phyloP scores from a whole-genome alignment of 2,329 filamentous ascomycete species.

The Trichophyton rubrum region DNA sequence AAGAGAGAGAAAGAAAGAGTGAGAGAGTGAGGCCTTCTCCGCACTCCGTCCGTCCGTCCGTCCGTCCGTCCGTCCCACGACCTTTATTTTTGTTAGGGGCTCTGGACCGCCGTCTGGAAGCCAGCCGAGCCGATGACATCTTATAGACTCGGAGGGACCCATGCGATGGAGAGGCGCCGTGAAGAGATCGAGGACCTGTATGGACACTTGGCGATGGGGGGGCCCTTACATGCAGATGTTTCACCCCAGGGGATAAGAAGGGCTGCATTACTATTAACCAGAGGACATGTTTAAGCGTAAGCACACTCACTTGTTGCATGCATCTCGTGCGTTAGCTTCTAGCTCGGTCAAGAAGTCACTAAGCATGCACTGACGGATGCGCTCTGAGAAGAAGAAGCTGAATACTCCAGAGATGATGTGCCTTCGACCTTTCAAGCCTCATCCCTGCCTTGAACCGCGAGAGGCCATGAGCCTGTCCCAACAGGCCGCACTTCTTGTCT shows the following conservation, averaged over 20 bases:
- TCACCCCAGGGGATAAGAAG: neutral
- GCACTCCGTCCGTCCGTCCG: too few relatives aligned
- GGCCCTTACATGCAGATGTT: neutral
- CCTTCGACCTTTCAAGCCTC: neutral
- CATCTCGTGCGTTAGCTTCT: too few relatives aligned
- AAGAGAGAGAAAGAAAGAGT: too few relatives aligned
- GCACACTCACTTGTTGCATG: too few relatives aligned
- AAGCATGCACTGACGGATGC: neutral
- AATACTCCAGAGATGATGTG: too few relatives aligned
- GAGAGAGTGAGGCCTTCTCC: too few relatives aligned
- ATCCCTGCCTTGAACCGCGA: neutral
- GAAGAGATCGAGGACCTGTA: neutral
- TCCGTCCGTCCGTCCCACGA: too few relatives aligned
- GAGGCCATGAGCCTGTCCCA: neutral
- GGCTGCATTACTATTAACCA: neutral
- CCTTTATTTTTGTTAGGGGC: too few relatives aligned
- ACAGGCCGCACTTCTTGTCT: neutral
- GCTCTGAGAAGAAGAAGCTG: too few relatives aligned
- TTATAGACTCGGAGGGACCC: neutral
- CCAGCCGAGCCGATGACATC: neutral
- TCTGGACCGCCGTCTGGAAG: neutral
- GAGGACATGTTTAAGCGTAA: too few relatives aligned
- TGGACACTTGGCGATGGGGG: neutral
- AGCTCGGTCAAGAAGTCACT: too few relatives aligned
- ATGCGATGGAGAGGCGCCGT: too few relatives aligned